Evolutionary conservation across 2,329 filamentous ascomycete genomes (phyloP), one percentile per base, ranked within the genome.

Genomic region (Trichoderma brevicompactum): DNA sequence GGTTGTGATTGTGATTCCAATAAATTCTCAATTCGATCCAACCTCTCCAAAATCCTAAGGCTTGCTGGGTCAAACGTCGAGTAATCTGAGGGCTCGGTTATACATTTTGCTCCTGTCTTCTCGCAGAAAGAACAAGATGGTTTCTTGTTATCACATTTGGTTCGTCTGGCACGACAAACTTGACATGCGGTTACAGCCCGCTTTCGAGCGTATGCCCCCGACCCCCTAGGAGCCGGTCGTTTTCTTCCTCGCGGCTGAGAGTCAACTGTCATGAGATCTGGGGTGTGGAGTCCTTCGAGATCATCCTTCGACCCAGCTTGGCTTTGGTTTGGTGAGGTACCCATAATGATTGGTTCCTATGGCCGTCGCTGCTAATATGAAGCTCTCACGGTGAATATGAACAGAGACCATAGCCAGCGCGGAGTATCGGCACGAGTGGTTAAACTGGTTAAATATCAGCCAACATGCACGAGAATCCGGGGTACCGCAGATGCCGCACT

Each of bases 61-160:
- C 50, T 53, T 10, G 50, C 50, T 17, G 50, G 50, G 17, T 53
- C 50, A 53, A 53, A 53, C n/a, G 50, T 34, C 3, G 50, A 53
- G 34, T 36, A 36, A 23, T 53, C 32, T 0, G 34, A 7, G 1
- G 50, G 50, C 34, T 36, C 32, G 2, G 32, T 36, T 15, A 53
- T 34, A 19, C 50, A 53, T 53, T 36, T 53, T 7, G 50, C 50
- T 12, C 50, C 50, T 5, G 34, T 36, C n/a, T 53, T 53, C 34
- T 36, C 15, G 2, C 50, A 53, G 34, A 53, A 53, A 7, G 50
- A 53, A 7, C 50, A 53, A 0, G 32, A 2, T 19, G 50, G 50
- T 38, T 53, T 53, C 34, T 36, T 36, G 15, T 53, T 53, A 34
- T 53, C 50, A n/a, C 50, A 53, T 19, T 53, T 53, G 1, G 50